Evolutionary conservation across 768 basidiomycete species (phyloP).

Genomic region (Scleroderma bovista): DNA sequence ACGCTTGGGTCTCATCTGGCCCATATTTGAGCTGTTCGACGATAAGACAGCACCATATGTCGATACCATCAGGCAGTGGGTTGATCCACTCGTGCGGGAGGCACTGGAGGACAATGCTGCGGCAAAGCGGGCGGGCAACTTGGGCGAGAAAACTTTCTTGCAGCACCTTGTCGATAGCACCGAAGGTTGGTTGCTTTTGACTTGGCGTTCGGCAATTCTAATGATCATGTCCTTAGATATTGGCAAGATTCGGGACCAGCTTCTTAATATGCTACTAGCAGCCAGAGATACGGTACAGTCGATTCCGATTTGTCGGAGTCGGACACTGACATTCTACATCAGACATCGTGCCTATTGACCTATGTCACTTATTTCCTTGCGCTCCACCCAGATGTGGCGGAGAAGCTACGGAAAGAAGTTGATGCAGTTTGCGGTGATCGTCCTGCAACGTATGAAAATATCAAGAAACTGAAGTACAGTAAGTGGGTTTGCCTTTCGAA

Average conservation of each 20-base stretch:
- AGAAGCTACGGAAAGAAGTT: constrained; percentile 55
- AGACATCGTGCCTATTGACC: constrained; percentile 70
- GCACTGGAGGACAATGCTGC: constrained; percentile 44
- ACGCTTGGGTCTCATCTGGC: constrained; percentile 38
- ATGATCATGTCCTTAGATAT: constrained; percentile 40
- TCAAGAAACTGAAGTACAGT: constrained; percentile 66
- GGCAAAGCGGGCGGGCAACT: constrained; percentile 33
- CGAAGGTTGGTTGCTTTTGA: constrained; percentile 40
- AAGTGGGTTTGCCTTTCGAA: constrained; percentile 17
- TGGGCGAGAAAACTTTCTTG: constrained; percentile 57
- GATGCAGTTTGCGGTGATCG: constrained; percentile 47
- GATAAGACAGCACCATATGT: constrained; percentile 34
- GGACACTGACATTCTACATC: constrained; percentile 3
- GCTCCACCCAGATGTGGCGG: constrained; percentile 51
- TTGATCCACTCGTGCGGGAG: constrained; percentile 57
- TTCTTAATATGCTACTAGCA: constrained; percentile 73
- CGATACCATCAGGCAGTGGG: constrained; percentile 34
- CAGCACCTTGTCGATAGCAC: constrained; percentile 64
- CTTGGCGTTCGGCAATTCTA: background rate
- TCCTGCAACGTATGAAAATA: constrained; percentile 49
- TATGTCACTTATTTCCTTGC: constrained; percentile 68
- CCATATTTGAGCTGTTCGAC: constrained; percentile 35
- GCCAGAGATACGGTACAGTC: constrained; percentile 67
- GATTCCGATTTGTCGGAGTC: background rate
- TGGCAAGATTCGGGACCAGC: constrained; percentile 65